Conservation (phyloP, 768 basidiomycete species). For the Paxillus involutus region DNA sequence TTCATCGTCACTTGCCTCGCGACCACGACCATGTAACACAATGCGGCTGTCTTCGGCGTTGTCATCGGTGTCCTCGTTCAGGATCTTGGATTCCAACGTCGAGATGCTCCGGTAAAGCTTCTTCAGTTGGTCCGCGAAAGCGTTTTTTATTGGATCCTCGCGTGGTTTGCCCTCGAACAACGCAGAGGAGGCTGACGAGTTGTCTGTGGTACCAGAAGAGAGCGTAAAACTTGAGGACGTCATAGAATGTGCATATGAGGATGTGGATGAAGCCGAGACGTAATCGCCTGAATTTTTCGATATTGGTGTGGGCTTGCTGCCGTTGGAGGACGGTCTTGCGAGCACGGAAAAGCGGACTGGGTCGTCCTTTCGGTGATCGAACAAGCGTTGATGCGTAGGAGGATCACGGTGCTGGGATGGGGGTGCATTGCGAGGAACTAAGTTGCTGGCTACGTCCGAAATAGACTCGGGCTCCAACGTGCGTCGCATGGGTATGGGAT, state of each 20-base stretch:
- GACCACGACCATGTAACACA: slow-evolving; percentile 33
- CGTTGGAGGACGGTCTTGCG: slow-evolving; percentile 42
- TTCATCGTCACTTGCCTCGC: slow-evolving; percentile 48
- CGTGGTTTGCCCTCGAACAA: slow-evolving; percentile 58
- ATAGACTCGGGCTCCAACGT: slow-evolving; percentile 65
- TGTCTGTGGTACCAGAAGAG: slow-evolving; percentile 71
- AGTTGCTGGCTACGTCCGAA: slow-evolving; percentile 57
- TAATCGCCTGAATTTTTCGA: slow-evolving; percentile 68
- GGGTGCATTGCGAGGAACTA: slow-evolving; percentile 32
- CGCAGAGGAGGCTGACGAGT: slow-evolving; percentile 70
- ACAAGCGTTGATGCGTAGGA: slow-evolving; percentile 55
- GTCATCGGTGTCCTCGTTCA: slow-evolving; percentile 59
- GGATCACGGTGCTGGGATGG: slow-evolving; percentile 36
- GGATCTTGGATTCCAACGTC: slow-evolving; percentile 72
- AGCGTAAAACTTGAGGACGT: slow-evolving; percentile 72
- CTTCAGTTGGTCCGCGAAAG: slow-evolving; percentile 75
- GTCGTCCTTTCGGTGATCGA: slow-evolving; percentile 90
- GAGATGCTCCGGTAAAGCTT: slow-evolving; percentile 82
- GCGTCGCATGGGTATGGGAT: slow-evolving; percentile 60
- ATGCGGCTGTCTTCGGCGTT: slow-evolving; percentile 41
- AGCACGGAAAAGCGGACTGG: slow-evolving; percentile 80
- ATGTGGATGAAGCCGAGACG: slow-evolving; percentile 72
- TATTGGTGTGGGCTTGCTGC: slow-evolving; percentile 46
- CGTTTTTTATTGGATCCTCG: slow-evolving; percentile 60
- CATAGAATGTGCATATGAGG: slow-evolving; percentile 70